Evolutionary conservation across 176 grass and related monocot species (phyloP).

Genomic region (Melocanna baccifera): DNA sequence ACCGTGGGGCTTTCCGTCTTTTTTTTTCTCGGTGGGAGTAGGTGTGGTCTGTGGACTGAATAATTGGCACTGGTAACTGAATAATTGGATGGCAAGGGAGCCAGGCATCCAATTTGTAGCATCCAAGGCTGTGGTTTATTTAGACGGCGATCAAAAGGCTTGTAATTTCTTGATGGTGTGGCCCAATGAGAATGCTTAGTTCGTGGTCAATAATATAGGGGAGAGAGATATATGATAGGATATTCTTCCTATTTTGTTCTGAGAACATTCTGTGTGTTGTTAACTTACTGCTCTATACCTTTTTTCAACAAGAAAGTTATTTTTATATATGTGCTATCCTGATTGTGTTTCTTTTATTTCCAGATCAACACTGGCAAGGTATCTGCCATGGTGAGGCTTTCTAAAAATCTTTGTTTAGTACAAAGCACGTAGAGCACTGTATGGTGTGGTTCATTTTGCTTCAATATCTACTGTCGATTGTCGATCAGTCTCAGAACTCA

Average conservation of each 20-base stretch:
- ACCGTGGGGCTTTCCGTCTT: no score
- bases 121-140: no score
- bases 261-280: background rate
- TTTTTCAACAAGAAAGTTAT: background rate
- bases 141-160: no score
- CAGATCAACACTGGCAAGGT: conserved; percentile 54
- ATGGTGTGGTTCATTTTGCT: background rate
- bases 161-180: no score
- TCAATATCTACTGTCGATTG: background rate
- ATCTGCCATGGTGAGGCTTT: conserved; percentile 49
- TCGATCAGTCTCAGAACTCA: background rate
- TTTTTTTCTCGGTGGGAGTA: no score
- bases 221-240: background rate
- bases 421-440: background rate
- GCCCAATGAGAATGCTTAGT: no score
- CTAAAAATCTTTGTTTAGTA: background rate
- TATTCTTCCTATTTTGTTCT: background rate
- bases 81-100: no score
- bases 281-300: background rate
- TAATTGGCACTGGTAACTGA: no score
- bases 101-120: no score
- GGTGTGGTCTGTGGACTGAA: no score
- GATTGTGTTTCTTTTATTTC: conserved; percentile 23
- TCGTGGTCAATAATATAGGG: no score
- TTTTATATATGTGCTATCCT: background rate